These are phyloP conservation scores for Tricholomella constricta DNA, from an alignment of 768 basidiomycete genomes.

Conservation along the genomic window DNA sequence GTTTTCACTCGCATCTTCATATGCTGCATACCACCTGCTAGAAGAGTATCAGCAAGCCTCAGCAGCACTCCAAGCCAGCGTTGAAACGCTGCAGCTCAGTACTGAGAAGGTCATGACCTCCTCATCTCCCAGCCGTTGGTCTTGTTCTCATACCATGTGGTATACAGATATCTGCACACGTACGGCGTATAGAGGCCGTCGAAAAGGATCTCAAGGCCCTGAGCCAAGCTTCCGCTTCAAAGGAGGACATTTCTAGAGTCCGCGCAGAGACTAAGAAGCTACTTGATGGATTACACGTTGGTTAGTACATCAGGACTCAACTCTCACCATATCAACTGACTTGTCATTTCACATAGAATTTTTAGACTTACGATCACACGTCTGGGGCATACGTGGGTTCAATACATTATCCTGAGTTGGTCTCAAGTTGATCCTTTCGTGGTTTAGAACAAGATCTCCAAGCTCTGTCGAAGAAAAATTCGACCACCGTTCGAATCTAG, in stretches of 20 bases:
- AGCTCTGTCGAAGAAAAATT: slow-evolving; percentile 66
- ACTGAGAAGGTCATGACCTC: slow-evolving; percentile 66
- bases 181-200: slow-evolving; percentile 80
- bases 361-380: slow-evolving; percentile 76
- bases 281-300: slow-evolving; percentile 81
- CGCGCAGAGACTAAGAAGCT: slow-evolving; percentile 86
- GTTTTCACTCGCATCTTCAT: slow-evolving; percentile 85
- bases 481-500: slow-evolving; percentile 60
- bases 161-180: slow-evolving; percentile 76
- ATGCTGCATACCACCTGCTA: slow-evolving; percentile 83
- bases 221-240: slow-evolving; percentile 61
- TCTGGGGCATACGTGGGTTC: slow-evolving; percentile 85
- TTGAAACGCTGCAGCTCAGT: slow-evolving; percentile 81
- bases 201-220: slow-evolving; percentile 88
- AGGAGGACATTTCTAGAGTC: slow-evolving; percentile 78
- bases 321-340: neutral
- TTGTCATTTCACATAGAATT: slow-evolving; percentile 53
- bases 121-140: neutral
- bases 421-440: slow-evolving; percentile 7
- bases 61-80: slow-evolving; percentile 82
- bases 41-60: slow-evolving; percentile 92
- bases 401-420: neutral
- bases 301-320: slow-evolving; percentile 38
- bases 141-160: neutral
- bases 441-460: slow-evolving; percentile 78